phyloP scores from a whole-genome alignment of 2,329 filamentous ascomycete genomes.

The Calonectria multiphialidica region DNA sequence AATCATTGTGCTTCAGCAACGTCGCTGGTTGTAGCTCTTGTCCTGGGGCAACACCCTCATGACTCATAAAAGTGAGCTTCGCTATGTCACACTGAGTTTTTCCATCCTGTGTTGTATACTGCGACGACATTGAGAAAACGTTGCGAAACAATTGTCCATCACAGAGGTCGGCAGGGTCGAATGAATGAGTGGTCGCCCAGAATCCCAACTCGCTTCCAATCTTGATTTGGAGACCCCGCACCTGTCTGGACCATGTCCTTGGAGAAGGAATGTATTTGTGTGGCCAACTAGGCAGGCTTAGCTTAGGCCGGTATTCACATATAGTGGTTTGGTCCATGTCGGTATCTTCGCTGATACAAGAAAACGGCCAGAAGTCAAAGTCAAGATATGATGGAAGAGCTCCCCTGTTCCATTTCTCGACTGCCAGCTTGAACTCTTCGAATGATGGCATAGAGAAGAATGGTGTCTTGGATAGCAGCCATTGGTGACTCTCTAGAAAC shows the following conservation, averaged over 20 bases:
- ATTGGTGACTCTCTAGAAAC: not conserved
- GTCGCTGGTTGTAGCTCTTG: not conserved
- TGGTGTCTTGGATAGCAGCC: not conserved
- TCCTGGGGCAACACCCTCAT: not conserved
- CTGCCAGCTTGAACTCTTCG: not conserved
- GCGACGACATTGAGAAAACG: not conserved
- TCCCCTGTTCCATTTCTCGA: not conserved
- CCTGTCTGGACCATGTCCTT: not conserved
- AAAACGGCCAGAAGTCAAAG: not conserved
- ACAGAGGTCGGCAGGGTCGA: not conserved
- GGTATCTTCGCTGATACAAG: not conserved
- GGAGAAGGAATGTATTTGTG: not conserved
- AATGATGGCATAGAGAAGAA: not conserved
- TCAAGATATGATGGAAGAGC: not conserved
- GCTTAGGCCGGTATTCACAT: not conserved
- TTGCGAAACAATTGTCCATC: not conserved
- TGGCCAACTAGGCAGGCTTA: not conserved
- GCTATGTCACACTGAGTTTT: not conserved
- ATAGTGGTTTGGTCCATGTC: not conserved
- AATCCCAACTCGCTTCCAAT: not conserved
- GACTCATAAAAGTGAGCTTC: not conserved
- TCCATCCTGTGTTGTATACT: not conserved
- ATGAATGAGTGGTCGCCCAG: not conserved
- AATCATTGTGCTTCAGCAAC: not conserved
- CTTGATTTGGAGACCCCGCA: not conserved